phyloP scores from a whole-genome alignment of 495 filamentous ascomycete genomes.

The Tuber aestivum region DNA sequence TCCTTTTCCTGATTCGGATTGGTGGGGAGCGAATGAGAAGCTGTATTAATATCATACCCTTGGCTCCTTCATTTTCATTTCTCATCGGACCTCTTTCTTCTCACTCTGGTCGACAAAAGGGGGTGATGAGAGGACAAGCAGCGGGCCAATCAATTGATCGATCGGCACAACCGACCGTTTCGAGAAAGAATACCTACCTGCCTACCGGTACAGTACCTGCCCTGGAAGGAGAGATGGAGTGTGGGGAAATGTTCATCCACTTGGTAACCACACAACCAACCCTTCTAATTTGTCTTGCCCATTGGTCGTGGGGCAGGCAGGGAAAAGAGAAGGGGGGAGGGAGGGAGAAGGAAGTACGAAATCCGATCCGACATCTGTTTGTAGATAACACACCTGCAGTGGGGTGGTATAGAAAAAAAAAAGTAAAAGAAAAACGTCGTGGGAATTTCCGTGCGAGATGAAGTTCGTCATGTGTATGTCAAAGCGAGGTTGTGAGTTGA shows the following conservation, averaged over 20 bases:
- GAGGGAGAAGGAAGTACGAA: background rate
- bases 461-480: background rate
- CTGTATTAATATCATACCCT: constrained; percentile 4
- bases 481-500: background rate
- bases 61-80: background rate
- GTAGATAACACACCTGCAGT: background rate
- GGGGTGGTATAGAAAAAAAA: background rate
- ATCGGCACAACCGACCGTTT: background rate
- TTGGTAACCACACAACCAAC: background rate
- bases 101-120: background rate
- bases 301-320: background rate
- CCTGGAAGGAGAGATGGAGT: background rate
- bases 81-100: background rate
- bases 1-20: background rate
- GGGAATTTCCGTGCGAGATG: background rate
- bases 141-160: background rate
- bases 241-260: background rate
- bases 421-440: background rate
- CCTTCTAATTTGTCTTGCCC: background rate
- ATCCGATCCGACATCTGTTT: background rate
- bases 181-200: background rate
- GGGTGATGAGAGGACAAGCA: background rate
- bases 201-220: no score
- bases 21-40: background rate
- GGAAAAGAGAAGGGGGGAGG: background rate